Conservation (phyloP, 1,284 basidiomycete species). For the Ustilago trichophora region DNA sequence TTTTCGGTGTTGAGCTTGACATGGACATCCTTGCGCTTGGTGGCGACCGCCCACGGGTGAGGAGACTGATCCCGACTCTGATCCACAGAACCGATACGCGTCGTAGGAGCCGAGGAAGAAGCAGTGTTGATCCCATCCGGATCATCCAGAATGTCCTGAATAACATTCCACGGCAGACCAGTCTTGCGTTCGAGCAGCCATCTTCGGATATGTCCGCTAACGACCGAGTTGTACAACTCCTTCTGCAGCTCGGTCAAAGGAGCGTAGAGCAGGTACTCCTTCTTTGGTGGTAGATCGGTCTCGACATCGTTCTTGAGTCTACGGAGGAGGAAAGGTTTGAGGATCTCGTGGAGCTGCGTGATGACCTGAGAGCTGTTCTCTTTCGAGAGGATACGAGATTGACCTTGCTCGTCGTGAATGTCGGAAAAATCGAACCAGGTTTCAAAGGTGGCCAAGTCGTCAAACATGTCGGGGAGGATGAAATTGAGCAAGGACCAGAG, state of each 20-base stretch:
- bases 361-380: slow-evolving; percentile 72
- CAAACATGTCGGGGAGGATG: slow-evolving; percentile 74
- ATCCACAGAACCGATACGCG: slow-evolving; percentile 16
- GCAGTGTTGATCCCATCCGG: slow-evolving; percentile 40
- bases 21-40: slow-evolving; percentile 11
- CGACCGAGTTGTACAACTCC: slow-evolving; percentile 78
- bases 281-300: slow-evolving; percentile 60
- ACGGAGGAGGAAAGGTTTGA: slow-evolving; percentile 63
- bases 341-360: slow-evolving; percentile 61
- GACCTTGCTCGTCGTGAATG: slow-evolving; percentile 40
- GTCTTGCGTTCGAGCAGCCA: slow-evolving; percentile 60
- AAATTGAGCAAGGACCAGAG: slow-evolving; percentile 96
- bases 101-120: slow-evolving; percentile 24
- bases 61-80: slow-evolving; percentile 32
- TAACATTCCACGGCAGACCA: slow-evolving; percentile 44
- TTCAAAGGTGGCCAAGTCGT: slow-evolving; percentile 87
- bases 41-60: slow-evolving; percentile 29
- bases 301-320: slow-evolving; percentile 62
- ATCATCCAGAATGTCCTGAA: slow-evolving; percentile 47
- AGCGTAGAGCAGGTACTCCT: slow-evolving; percentile 81
- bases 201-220: slow-evolving; percentile 51
- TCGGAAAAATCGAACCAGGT: slow-evolving; percentile 72
- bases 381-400: slow-evolving; percentile 67
- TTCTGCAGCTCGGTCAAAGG: slow-evolving; percentile 83
- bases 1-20: slow-evolving; percentile 7